Base-by-base conservation (phyloP, 2,329 filamentous ascomycete species). In the Nigrograna mackinnonii region DNA sequence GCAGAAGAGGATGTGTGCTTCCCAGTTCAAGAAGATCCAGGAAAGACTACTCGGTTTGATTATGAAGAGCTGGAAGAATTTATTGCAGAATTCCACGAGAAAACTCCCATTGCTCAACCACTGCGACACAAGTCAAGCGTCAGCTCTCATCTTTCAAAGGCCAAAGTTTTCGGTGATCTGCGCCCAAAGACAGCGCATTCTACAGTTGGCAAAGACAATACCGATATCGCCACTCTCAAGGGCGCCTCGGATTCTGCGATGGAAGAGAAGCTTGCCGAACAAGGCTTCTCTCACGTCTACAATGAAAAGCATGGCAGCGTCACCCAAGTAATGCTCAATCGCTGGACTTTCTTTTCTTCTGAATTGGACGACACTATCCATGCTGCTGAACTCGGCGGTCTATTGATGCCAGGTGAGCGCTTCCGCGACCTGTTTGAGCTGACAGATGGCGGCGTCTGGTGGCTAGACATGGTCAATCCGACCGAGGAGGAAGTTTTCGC, bases 331-430 rank as follows among this genome's bases (percentile, higher is more conserved):
- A 55, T 61, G 24, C 79, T 82, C 22, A 94, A 91, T 63, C 83
- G 92, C 4, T 97, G 95, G 74, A 94, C 91, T 50, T 96, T 97
- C 73, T 99, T 99, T 70, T 96, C 91, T 0, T 96, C 94, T 0
- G 89, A 94, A 41, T 87, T 90, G 70, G 91, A 96, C 63, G 91
- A 90, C 37, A 96, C 91, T 1, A 90, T 97, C 47, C 91, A 96
- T 63, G 90, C 92, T 13, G 82, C 88, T 1, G 90, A 95, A 56
- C 81, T 99, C 49, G 90, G 89, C 16, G 92, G 91, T 57, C 79
- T 96, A 6, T 81, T 96, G 4, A 83, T 96, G 43, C 91, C 91
- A 2, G 92, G 91, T 6, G 94, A 96, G 66, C 87, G 87, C 44
- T 87, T 97, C 57, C 86, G 89, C 22, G 90, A 91, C 43, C 82